These are phyloP conservation scores for Phytophthora colocasiae DNA, from an alignment of 352 stramenopile genomes.

Conservation along the genomic window DNA sequence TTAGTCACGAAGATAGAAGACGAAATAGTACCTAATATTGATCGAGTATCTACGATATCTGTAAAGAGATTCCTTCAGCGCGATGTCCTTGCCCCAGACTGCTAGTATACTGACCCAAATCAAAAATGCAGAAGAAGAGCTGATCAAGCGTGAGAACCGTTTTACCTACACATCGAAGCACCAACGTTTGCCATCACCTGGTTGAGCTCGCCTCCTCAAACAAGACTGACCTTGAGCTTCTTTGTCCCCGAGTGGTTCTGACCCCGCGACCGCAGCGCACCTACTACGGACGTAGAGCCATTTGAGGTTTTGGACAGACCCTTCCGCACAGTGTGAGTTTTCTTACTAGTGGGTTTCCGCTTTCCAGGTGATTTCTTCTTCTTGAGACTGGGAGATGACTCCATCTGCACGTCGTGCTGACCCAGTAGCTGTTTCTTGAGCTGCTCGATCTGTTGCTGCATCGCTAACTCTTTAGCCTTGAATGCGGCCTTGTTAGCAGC, in stretches of 20 bases:
- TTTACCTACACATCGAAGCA: slow-evolving; percentile 1
- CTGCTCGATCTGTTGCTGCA: slow-evolving; percentile 72
- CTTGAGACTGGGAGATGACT: slow-evolving; percentile 38
- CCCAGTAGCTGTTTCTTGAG: slow-evolving; percentile 53
- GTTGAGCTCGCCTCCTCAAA: slow-evolving; percentile 34
- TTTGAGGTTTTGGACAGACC: slow-evolving; percentile 50
- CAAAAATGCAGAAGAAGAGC: slow-evolving; percentile 22
- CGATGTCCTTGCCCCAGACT: slow-evolving; percentile 16
- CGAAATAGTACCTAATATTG: slow-evolving; percentile 46
- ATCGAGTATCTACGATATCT: slow-evolving; percentile 22
- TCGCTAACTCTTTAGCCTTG: slow-evolving; percentile 71
- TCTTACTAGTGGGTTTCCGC: slow-evolving; percentile 56
- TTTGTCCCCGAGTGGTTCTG: slow-evolving; percentile 59
- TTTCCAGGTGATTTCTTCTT: slow-evolving; percentile 58
- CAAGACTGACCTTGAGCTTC: slow-evolving; percentile 55
- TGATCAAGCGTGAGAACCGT: slow-evolving; percentile 12
- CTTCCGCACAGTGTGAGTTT: slow-evolving; percentile 52
- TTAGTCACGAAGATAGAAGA: slow-evolving; percentile 44
- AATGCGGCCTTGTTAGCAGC: slow-evolving; percentile 61
- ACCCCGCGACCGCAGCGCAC: slow-evolving; percentile 55
- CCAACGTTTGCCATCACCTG: slow-evolving; percentile 25
- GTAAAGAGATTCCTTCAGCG: slow-evolving; percentile 7
- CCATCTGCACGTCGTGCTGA: slow-evolving; percentile 46
- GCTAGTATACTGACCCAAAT: slow-evolving; percentile 25
- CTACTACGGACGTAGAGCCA: slow-evolving; percentile 53